phyloP scores from a whole-genome alignment of 73 alveolate species.

The Paramecium primaurelia region DNA sequence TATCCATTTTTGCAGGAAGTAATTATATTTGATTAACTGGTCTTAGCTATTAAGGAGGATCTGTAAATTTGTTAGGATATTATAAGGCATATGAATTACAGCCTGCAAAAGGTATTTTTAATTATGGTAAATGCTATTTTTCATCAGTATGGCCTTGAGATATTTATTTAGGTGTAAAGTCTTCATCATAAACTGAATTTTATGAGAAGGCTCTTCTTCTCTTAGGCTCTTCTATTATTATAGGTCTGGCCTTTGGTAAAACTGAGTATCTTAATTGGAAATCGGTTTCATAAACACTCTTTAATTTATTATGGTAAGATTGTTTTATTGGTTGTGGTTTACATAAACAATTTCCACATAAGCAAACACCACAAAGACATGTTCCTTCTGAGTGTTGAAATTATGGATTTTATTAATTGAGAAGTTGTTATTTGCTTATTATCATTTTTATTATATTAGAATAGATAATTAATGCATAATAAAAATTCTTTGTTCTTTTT shows the following conservation, averaged over 20 bases:
- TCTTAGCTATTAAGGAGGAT: background rate
- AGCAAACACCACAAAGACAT: slow-evolving; percentile 7
- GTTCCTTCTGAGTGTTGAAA: slow-evolving; percentile 41
- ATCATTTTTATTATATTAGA: background rate
- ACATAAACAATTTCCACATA: slow-evolving; percentile 50
- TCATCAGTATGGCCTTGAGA: background rate
- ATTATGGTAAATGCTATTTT: background rate
- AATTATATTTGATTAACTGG: slow-evolving; percentile 1
- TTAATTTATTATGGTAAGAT: background rate
- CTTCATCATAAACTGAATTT: slow-evolving; percentile 6
- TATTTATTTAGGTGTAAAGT: background rate
- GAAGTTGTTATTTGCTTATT: background rate
- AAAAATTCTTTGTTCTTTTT: background rate
- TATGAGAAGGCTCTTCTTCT: background rate
- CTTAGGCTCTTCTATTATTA: background rate
- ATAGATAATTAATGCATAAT: background rate
- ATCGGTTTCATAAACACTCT: background rate
- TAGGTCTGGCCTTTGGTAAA: background rate
- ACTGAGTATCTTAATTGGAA: background rate
- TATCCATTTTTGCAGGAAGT: background rate
- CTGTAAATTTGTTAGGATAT: background rate
- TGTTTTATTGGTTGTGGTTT: background rate
- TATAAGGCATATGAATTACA: background rate
- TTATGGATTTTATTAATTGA: background rate
- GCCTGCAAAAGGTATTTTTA: slow-evolving; percentile 3